These are phyloP conservation scores for Coniochaeta sp. DNA, from an alignment of 2,329 filamentous ascomycete genomes.

Conservation along the genomic window DNA sequence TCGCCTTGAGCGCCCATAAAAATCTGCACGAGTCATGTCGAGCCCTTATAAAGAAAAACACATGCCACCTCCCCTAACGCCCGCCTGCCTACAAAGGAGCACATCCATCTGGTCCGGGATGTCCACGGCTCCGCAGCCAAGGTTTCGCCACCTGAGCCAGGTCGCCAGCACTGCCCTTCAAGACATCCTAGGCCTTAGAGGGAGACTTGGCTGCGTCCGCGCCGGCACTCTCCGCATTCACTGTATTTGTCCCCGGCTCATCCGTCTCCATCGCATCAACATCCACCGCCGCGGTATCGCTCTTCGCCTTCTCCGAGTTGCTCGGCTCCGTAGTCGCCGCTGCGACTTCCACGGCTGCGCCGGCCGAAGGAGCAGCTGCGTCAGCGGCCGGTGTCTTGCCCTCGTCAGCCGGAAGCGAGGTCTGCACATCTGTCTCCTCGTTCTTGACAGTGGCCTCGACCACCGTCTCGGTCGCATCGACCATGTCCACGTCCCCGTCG, in stretches of 20 bases:
- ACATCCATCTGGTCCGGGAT: not conserved
- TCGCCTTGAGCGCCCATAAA: not conserved
- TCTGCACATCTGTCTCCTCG: constrained; percentile 28
- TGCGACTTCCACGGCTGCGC: not conserved
- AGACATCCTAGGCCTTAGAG: not conserved
- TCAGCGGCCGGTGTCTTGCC: constrained; percentile 3
- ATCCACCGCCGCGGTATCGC: not conserved
- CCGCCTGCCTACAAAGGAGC: not conserved
- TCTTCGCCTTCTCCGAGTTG: not conserved
- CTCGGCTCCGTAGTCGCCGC: not conserved
- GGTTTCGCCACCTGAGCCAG: not conserved
- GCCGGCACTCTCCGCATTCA: not conserved
- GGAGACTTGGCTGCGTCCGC: not conserved
- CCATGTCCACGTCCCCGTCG: constrained; percentile 47
- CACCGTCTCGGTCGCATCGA: constrained; percentile 24
- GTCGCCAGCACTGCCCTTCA: not conserved
- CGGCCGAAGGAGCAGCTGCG: not conserved
- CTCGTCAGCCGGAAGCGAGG: constrained; percentile 5
- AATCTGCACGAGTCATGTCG: not conserved
- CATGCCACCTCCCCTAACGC: not conserved
- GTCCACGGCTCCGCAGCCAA: not conserved
- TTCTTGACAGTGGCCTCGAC: constrained; percentile 29
- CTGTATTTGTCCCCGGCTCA: not conserved
- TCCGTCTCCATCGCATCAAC: not conserved
- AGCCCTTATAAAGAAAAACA: not conserved